phyloP scores from a whole-genome alignment of 176 grass and related monocot genomes.

The Chloris gayana region DNA sequence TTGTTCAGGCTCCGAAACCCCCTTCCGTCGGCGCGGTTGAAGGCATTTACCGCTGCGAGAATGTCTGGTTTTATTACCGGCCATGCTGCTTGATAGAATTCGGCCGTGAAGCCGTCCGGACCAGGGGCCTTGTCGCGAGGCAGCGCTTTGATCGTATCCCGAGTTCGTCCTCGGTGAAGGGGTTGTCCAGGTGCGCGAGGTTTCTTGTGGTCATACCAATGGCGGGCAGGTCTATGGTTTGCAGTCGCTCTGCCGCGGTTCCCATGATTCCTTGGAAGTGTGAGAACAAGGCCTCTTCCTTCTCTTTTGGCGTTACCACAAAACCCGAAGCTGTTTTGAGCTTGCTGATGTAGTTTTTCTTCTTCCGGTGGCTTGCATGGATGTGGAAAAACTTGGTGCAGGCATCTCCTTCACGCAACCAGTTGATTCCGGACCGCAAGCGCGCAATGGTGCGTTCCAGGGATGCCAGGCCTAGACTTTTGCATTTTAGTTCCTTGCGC shows the following conservation, averaged over 20 bases:
- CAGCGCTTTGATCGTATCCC: not conserved
- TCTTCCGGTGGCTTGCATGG: not conserved
- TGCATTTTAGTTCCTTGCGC: too few relatives aligned
- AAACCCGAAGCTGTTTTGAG: too few relatives aligned
- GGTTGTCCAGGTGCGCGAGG: not conserved
- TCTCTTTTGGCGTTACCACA: too few relatives aligned
- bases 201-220: fast-evolving
- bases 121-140: not conserved
- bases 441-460: not conserved
- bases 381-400: not conserved
- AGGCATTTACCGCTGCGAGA: fast-evolving
- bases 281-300: too few relatives aligned
- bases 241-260: too few relatives aligned
- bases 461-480: not conserved
- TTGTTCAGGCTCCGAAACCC: not conserved
- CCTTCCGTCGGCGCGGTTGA: fast-evolving
- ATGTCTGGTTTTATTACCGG: fast-evolving
- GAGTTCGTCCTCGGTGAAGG: not conserved
- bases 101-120: not conserved
- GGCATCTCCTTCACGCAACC: not conserved
- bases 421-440: not conserved
- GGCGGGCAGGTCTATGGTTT: not conserved
- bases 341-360: not conserved
- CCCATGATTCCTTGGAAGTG: too few relatives aligned
- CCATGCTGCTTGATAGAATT: not conserved